These are phyloP conservation scores for Cyclotella choctawhatcheeana DNA, from an alignment of 108 stramenopile species.

Conservation along the genomic window DNA sequence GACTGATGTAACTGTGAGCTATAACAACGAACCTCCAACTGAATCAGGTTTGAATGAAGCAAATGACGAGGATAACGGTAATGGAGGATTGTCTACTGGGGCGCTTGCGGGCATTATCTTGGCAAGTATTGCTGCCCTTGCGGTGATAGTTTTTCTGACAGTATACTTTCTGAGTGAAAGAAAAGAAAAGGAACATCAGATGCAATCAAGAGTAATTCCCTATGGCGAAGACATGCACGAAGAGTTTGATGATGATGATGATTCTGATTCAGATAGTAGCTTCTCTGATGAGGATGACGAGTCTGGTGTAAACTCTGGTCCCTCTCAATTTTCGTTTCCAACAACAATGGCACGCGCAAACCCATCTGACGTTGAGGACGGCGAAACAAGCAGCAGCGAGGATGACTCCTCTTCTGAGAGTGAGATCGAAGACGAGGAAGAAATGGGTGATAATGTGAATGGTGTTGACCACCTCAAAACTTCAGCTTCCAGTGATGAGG, in stretches of 20 bases:
- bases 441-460: too few species aligned
- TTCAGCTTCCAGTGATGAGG: constrained; percentile 32
- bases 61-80: background rate
- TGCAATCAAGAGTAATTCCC: constrained; percentile 28
- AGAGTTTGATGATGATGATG: constrained; percentile 23
- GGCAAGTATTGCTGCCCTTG: constrained; percentile 16
- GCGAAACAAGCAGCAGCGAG: constrained; percentile 21
- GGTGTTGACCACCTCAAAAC: constrained; percentile 12
- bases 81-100: constrained; percentile 29
- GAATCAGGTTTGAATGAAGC: background rate
- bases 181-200: constrained; percentile 26
- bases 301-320: constrained; percentile 13
- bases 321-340: constrained; percentile 42
- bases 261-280: constrained; percentile 40
- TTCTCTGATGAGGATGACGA: constrained; percentile 22
- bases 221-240: constrained; percentile 4
- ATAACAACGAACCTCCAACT: constrained; percentile 18
- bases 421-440: background rate
- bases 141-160: background rate
- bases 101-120: constrained; percentile 38
- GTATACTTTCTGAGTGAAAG: constrained; percentile 16
- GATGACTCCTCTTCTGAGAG: background rate
- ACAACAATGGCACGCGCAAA: constrained; percentile 45
- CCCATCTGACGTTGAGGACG: constrained; percentile 32
- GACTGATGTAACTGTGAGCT: constrained; percentile 30